These are phyloP conservation scores for Nothopassalora personata DNA, from an alignment of 2,329 filamentous ascomycete species.

Conservation along the genomic window DNA sequence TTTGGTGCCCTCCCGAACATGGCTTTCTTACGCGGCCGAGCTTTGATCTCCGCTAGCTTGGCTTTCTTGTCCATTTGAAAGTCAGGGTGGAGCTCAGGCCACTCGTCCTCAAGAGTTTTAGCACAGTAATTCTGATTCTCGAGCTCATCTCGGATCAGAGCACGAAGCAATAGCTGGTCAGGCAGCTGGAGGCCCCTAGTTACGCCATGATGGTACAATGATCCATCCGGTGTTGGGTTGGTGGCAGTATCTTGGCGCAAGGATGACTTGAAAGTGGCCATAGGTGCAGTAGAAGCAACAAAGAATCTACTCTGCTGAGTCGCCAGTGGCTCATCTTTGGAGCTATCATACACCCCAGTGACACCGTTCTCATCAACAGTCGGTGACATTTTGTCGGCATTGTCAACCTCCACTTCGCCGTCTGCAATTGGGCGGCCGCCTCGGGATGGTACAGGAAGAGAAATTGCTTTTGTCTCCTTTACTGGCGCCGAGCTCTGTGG, in stretches of 20 bases:
- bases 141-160: background rate
- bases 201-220: too few species aligned
- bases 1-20: constrained; percentile 21
- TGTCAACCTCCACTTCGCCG: background rate
- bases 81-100: constrained; percentile 22
- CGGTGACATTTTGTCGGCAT: background rate
- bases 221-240: background rate
- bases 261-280: background rate
- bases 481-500: background rate
- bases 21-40: constrained; percentile 35
- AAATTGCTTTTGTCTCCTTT: background rate
- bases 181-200: background rate
- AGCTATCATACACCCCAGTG: background rate
- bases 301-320: background rate
- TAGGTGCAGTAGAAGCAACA: background rate
- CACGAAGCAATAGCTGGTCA: background rate
- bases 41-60: constrained; percentile 52
- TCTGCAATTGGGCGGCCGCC: background rate
- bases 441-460: background rate
- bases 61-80: constrained; percentile 39
- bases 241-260: background rate
- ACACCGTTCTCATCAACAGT: background rate
- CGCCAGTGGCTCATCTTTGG: constrained; percentile 5
- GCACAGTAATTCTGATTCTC: background rate
- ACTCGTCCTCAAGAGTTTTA: background rate